A percentile compares a stretch with the other conserved stretches of the same genome.
Conservation (phyloP, 768 basidiomycete species). For the Phaffia australis region DNA sequence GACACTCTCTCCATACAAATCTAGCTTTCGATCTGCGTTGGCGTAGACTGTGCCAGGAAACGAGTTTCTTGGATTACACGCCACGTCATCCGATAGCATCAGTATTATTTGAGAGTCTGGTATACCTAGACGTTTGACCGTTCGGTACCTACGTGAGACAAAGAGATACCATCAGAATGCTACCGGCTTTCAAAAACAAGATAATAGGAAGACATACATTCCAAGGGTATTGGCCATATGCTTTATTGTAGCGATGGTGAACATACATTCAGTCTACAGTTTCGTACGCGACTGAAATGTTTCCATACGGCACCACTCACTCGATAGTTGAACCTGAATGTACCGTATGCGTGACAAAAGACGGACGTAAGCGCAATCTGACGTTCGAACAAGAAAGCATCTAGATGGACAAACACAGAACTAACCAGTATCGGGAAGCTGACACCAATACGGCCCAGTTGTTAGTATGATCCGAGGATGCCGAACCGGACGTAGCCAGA, state of each 20-base stretch:
- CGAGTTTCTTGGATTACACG: conserved; percentile 83
- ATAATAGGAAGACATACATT: conserved; percentile 49
- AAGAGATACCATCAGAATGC: conserved; percentile 1
- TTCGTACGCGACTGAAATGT: too few species aligned
- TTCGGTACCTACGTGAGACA: conserved; percentile 64
- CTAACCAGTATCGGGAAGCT: conserved; percentile 58
- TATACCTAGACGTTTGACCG: conserved; percentile 92
- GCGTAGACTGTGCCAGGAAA: conserved; percentile 88
- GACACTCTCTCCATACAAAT: conserved; percentile 90
- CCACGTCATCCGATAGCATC: conserved; percentile 94
- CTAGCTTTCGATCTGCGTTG: conserved; percentile 66
- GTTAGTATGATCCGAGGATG: conserved; percentile 58
- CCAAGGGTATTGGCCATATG: conserved; percentile 98
- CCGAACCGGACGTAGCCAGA: not conserved
- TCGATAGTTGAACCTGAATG: conserved; percentile 80
- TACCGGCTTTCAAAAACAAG: not conserved
- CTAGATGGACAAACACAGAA: not conserved
- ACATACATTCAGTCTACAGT: too few species aligned
- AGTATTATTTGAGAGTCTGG: conserved; percentile 98
- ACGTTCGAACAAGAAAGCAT: not conserved
- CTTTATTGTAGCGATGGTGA: conserved; percentile 41
- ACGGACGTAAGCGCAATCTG: not conserved
- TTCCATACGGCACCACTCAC: conserved; percentile 44
- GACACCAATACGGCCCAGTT: conserved; percentile 98
- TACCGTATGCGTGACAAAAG: not conserved